Conservation (phyloP, 768 basidiomycete species). For the Russula brevipes region DNA sequence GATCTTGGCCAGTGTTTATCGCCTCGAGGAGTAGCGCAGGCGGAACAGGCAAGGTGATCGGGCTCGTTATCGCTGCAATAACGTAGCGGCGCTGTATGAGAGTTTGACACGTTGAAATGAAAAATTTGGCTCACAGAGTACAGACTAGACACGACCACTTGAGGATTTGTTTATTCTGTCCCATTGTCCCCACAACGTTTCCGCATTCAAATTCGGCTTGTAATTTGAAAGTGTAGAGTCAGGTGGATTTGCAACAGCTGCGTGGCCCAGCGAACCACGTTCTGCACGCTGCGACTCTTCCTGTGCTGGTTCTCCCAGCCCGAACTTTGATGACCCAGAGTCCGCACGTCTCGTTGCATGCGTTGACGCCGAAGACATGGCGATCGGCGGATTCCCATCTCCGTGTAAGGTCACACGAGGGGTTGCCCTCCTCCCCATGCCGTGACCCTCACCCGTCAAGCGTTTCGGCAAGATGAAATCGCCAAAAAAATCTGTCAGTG, state of each 20-base stretch:
- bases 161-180: not conserved
- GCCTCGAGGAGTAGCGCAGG: conserved; percentile 52
- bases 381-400: not conserved
- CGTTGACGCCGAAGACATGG: not conserved
- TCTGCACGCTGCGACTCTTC: conserved; percentile 5
- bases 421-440: not conserved
- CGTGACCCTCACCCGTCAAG: not conserved
- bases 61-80: conserved; percentile 45
- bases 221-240: conserved; percentile 9
- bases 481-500: conserved; percentile 43
- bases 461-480: conserved; percentile 45
- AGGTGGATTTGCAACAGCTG: not conserved
- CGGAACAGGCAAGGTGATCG: conserved; percentile 55
- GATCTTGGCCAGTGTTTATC: conserved; percentile 26
- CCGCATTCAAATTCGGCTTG: not conserved
- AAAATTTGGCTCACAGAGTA: not conserved
- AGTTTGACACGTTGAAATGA: not conserved
- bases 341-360: not conserved
- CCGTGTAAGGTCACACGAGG: not conserved
- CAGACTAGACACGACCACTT: conserved; percentile 22
- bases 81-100: conserved; percentile 9
- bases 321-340: conserved; percentile 13
- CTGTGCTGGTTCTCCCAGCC: conserved; percentile 38
- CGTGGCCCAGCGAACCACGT: not conserved
- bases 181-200: not conserved